Evolutionary conservation across 176 grass and related monocot species (phyloP).

Genomic region (Triticum turgidum): DNA sequence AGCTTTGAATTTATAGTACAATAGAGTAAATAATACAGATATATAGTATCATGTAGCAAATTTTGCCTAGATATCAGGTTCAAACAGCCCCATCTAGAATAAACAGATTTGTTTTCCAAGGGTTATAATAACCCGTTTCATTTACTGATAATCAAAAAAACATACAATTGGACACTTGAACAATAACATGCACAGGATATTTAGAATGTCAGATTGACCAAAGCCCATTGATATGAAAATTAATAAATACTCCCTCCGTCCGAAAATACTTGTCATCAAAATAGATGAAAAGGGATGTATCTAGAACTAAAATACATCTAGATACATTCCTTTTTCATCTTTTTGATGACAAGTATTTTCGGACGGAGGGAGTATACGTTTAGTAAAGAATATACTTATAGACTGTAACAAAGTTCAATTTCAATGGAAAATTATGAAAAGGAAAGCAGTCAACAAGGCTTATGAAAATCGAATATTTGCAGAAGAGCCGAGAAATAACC

Average conservation of each 20-base stretch:
- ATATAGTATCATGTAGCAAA: neutral
- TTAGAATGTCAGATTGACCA: neutral
- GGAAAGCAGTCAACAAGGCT: neutral
- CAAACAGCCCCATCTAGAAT: neutral
- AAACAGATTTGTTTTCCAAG: neutral
- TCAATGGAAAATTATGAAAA: neutral
- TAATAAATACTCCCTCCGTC: neutral
- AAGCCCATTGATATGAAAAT: neutral
- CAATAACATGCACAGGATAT: neutral
- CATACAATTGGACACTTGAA: neutral
- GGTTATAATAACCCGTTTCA: neutral
- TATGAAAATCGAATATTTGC: neutral
- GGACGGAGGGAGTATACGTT: too few species aligned
- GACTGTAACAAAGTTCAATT: neutral
- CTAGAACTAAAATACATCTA: too few species aligned
- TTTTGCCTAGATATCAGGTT: neutral
- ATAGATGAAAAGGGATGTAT: too few species aligned
- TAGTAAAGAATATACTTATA: neutral
- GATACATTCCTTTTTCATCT: too few species aligned
- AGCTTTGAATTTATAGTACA: neutral
- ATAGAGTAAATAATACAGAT: neutral
- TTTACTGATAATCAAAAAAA: neutral
- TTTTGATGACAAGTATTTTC: too few species aligned
- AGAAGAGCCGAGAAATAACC: conserved; percentile 52
- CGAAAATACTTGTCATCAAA: too few species aligned